These are phyloP conservation scores for Solanum commersonii DNA, from an alignment of 257 asterid species.

Conservation along the genomic window DNA sequence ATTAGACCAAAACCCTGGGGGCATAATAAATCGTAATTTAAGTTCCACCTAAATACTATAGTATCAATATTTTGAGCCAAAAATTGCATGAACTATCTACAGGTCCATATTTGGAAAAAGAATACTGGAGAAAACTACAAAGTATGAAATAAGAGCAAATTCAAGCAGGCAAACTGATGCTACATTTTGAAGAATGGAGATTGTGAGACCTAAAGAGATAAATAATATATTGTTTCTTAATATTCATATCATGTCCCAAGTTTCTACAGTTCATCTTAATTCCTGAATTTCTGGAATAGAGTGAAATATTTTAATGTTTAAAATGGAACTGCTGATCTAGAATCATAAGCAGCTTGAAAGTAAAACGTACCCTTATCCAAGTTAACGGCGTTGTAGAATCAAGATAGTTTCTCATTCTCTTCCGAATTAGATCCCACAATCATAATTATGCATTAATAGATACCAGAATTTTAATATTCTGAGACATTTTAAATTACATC, in stretches of 20 bases:
- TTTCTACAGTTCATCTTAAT: background rate
- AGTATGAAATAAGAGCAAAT: background rate
- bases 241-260: background rate
- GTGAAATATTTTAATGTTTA: background rate
- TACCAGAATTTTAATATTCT: background rate
- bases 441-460: background rate
- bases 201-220: background rate
- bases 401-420: background rate
- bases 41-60: background rate
- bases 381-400: background rate
- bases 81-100: background rate
- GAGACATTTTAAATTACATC: background rate
- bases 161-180: background rate
- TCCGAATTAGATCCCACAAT: background rate
- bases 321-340: background rate
- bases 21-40: background rate
- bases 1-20: background rate
- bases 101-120: background rate
- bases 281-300: background rate
- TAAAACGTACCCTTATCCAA: background rate
- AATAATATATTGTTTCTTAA: background rate
- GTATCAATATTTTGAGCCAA: background rate
- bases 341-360: background rate
- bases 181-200: background rate
- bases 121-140: background rate